These are phyloP conservation scores for Kodamaea nitidulidarum DNA, from an alignment of 805 yeast species.

Conservation along the genomic window DNA sequence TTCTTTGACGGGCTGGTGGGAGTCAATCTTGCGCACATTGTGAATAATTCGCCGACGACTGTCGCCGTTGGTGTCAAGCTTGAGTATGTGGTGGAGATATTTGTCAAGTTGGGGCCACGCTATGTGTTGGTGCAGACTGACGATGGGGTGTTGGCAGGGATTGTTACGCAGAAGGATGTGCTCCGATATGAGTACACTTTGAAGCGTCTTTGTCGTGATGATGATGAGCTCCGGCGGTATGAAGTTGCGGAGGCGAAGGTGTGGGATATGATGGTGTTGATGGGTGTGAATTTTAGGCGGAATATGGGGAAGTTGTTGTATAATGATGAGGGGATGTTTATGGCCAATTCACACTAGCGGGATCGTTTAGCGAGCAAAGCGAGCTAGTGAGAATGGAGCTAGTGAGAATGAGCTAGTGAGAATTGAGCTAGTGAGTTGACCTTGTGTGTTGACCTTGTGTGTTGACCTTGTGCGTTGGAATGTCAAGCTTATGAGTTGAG, in stretches of 20 bases:
- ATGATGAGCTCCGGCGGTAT: constrained; percentile 15
- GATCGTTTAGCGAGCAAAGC: neutral
- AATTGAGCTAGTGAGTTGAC: too few species aligned
- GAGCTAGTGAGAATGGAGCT: constrained; percentile 1
- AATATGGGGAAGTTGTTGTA: constrained; percentile 27
- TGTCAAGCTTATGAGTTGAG: too few species aligned
- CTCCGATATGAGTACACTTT: constrained; percentile 52
- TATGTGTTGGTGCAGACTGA: constrained; percentile 61
- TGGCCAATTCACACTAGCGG: too few species aligned
- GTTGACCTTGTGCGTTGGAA: too few species aligned
- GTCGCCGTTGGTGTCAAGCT: constrained; percentile 52
- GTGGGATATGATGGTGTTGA: constrained; percentile 30
- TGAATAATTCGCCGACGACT: constrained; percentile 59
- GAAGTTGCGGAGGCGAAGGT: constrained; percentile 25
- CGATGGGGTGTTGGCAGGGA: constrained; percentile 57
- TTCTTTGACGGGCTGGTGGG: constrained; percentile 8
- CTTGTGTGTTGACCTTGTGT: too few species aligned
- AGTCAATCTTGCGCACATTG: constrained; percentile 25
- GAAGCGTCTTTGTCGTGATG: constrained; percentile 20
- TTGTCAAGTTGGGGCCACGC: constrained; percentile 76
- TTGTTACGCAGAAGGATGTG: constrained; percentile 83
- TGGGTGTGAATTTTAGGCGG: constrained; percentile 17
- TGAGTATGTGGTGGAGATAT: constrained; percentile 61
- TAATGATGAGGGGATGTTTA: constrained; percentile 29
- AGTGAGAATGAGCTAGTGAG: neutral